These are phyloP conservation scores for Bothriochloa decipiens DNA, from an alignment of 176 grass and related monocot species.

Conservation along the genomic window DNA sequence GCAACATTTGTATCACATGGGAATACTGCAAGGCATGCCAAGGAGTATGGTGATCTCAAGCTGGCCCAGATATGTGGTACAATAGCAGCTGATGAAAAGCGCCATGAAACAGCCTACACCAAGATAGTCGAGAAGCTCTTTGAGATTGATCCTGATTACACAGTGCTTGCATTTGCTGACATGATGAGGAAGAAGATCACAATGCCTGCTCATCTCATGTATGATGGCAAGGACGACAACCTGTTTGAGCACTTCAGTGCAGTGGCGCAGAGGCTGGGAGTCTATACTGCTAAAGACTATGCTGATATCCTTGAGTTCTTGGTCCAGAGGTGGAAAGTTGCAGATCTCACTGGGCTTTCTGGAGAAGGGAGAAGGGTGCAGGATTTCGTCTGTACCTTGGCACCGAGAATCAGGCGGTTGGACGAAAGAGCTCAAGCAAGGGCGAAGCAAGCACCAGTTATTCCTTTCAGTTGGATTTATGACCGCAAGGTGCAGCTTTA, in stretches of 20 bases:
- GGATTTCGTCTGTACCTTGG: constrained; percentile 69
- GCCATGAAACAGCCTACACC: constrained; percentile 78
- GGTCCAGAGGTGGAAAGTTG: constrained; percentile 68
- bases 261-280: constrained; percentile 54
- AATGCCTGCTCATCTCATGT: constrained; percentile 81
- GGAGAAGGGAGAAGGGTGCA: constrained; percentile 65
- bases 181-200: constrained; percentile 82
- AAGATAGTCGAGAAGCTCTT: constrained; percentile 80
- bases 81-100: constrained; percentile 82
- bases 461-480: constrained; percentile 75
- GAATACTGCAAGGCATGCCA: constrained; percentile 71
- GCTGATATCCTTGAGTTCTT: constrained; percentile 79
- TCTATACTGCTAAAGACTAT: constrained; percentile 75
- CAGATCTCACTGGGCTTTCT: constrained; percentile 46
- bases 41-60: constrained; percentile 71
- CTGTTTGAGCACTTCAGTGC: constrained; percentile 65
- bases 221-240: constrained; percentile 56
- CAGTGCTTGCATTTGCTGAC: constrained; percentile 62
- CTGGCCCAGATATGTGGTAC: constrained; percentile 75
- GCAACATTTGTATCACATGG: constrained; percentile 82
- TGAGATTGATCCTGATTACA: constrained; percentile 71
- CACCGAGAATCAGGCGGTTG: constrained; percentile 59
- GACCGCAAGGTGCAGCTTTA: constrained; percentile 63
- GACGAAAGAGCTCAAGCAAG: constrained; percentile 64
- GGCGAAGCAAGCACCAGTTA: constrained; percentile 48